Evolutionary conservation across 495 filamentous ascomycete species (phyloP).

Genomic region (Darksidea phi): DNA sequence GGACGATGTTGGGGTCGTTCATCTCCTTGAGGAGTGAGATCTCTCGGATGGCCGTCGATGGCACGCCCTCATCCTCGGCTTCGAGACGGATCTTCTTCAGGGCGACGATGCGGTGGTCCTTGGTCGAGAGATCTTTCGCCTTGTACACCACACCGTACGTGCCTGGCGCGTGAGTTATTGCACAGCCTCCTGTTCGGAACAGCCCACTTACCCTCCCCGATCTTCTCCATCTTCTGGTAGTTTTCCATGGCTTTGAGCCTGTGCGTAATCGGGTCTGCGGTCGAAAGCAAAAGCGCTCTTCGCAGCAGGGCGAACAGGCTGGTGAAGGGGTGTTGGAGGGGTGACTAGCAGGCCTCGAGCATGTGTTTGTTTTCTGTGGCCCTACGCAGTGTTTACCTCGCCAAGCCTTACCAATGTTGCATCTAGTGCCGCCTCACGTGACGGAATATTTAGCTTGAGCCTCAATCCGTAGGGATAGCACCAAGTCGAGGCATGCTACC

Average conservation of each 20-base stretch:
- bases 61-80: slow-evolving; percentile 91
- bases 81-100: slow-evolving; percentile 99
- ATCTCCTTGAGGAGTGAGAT: slow-evolving; percentile 99
- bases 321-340: neutral
- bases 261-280: neutral
- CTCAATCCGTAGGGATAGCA: no score
- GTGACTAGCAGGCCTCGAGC: neutral
- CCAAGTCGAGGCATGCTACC: no score
- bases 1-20: slow-evolving; percentile 97
- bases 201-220: slow-evolving; percentile 79
- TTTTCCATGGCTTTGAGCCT: slow-evolving; percentile 72
- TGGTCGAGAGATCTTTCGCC: slow-evolving; percentile 91
- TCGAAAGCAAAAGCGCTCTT: neutral
- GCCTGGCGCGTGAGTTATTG: slow-evolving; percentile 33
- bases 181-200: no score
- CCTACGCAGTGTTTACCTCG: no score
- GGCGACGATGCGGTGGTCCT: slow-evolving; percentile 78
- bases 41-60: slow-evolving; percentile 96
- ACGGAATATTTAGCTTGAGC: no score
- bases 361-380: no score
- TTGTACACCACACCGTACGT: slow-evolving; percentile 76
- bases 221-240: slow-evolving; percentile 99
- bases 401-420: no score
- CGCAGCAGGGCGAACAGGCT: no score
- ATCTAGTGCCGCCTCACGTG: no score